Evolutionary conservation across 495 filamentous ascomycete species (phyloP), one percentile per base, ranked within the genome.

Genomic region (Daldinia caldariorum): DNA sequence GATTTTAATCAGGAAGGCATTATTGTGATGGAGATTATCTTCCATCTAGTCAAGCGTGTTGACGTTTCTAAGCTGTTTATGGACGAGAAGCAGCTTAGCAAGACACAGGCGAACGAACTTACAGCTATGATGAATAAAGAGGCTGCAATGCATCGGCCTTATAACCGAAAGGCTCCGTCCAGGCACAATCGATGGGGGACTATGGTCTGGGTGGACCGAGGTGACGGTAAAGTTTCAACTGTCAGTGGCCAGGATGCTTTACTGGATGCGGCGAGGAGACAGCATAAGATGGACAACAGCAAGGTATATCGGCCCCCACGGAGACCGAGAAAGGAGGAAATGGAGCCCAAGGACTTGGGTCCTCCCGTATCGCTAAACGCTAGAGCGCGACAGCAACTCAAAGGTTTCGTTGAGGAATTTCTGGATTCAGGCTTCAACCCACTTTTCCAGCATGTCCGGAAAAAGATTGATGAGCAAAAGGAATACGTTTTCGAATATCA

Each of bases 391-490:
- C 84, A 89, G 57, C 88, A 93, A 66, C 82, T 99, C 1, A 86
- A 91, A 34, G 81, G 78, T 5, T 99, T 99, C 68, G 91, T 97
- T 1, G 92, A 96, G 72, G 93, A 97, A 56, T 97, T 99, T 71
- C 79, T 99, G 4, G 96, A 99, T 77, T 94, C 94, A 0, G 89
- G 93, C 0, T 99, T 99, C 81, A 98, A 98, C 72, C 94, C 96
- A 32, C 85, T 99, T 0, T 97, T 98, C 73, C 83, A 84, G 16
- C 91, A 97, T 73, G 82, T 97, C 16, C 88, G 94, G 37, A 94
- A 91, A 76, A 93, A 93, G 7, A 90, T 99, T 63, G 95, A 98
- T 72, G 88, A 94, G 4, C 94, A 98, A 79, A 91, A 91, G 1
- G 88, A 93, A n/a, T 88, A 97, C 62, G 85, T 98, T 0, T 77